Conservation (phyloP, 140 eudicot genomes). For the Flaveria floridana region DNA sequence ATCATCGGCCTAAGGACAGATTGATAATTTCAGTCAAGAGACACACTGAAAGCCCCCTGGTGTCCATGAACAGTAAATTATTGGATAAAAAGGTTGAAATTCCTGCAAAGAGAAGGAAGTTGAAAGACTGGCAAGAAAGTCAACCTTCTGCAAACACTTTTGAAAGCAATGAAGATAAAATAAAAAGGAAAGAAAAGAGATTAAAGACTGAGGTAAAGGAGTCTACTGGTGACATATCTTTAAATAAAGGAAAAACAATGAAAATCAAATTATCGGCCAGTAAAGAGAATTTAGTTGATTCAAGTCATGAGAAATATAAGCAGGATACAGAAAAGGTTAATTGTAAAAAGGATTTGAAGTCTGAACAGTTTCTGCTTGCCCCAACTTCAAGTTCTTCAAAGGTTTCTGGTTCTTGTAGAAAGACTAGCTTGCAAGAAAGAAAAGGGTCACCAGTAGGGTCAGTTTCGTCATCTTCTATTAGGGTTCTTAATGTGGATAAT, state of each 20-base stretch:
- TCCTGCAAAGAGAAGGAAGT: conserved; percentile 59
- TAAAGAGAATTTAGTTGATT: conserved; percentile 36
- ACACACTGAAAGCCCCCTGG: conserved; percentile 13
- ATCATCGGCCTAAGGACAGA: conserved; percentile 30
- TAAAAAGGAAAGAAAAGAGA: conserved; percentile 43
- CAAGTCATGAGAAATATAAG: conserved; percentile 35
- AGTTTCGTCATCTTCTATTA: conserved; percentile 74
- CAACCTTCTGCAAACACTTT: conserved; percentile 34
- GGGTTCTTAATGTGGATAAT: conserved; percentile 28
- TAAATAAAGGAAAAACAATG: conserved; percentile 15
- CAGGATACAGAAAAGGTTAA: conserved; percentile 32
- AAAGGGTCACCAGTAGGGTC: conserved; percentile 84
- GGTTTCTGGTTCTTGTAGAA: conserved; percentile 58
- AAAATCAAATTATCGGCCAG: conserved; percentile 33
- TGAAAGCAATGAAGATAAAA: conserved; percentile 38
- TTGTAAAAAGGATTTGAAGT: conserved; percentile 44
- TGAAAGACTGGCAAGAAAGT: conserved; percentile 51
- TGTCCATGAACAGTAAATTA: conserved; percentile 16
- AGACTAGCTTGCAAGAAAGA: conserved; percentile 41
- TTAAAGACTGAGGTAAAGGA: conserved; percentile 37
- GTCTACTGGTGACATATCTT: conserved; percentile 24
- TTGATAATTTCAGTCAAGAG: conserved; percentile 35
- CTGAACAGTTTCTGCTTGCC: conserved; percentile 41
- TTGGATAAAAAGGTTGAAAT: conserved; percentile 34
- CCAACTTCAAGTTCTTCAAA: conserved; percentile 85